Base-by-base conservation (phyloP, 345 rosid genomes). In the Anastatica hierochuntica region DNA sequence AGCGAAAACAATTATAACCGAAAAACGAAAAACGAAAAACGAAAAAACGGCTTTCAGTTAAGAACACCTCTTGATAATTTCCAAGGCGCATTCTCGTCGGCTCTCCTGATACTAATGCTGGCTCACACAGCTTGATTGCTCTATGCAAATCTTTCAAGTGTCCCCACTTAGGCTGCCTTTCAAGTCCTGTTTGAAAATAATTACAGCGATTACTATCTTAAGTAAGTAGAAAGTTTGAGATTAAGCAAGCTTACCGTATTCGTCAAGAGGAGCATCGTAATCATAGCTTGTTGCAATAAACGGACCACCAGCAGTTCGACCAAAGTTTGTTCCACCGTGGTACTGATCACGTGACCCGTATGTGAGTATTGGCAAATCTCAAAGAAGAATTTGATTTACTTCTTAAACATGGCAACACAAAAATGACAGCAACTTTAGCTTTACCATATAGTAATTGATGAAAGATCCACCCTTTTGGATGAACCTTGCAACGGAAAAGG, bases 221-320 rank as follows among this genome's bases (percentile, higher is more conserved):
- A 4, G 43, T 14, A 38, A 13, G 21, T 21, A 12, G 27, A 18
- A 13, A 40, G 8, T 3, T 2, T 10, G 9, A 18, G 44, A 26
- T 34, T 39, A 13, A 46, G 41, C 33, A 33, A 33, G 51, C 82
- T n/a, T 77, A 85, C 98, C 99, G 5, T 85, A 94, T 77, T 94
- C 99, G 41, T 94, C 99, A 1, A 94, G 76, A 48, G 95, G 97
- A 49, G 95, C 99, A 52, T 88, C 99, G 42, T 94, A 94, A 60
- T 94, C 99, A 67, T 88, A 88, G 70, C 88, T 94, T 14, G 99
- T 88, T 41, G 99, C 85, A 58, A 94, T 94, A 74, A 94, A 94
- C n/a, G 99, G 99, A 72, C 99, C 99, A 58, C 99, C 99, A 49
- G 99, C 97, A 59, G 99, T 94, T 11, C 99, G 77, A 36, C 99